Evolutionary conservation across 306 rosid genomes (phyloP).

Genomic region (Casuarina glauca): DNA sequence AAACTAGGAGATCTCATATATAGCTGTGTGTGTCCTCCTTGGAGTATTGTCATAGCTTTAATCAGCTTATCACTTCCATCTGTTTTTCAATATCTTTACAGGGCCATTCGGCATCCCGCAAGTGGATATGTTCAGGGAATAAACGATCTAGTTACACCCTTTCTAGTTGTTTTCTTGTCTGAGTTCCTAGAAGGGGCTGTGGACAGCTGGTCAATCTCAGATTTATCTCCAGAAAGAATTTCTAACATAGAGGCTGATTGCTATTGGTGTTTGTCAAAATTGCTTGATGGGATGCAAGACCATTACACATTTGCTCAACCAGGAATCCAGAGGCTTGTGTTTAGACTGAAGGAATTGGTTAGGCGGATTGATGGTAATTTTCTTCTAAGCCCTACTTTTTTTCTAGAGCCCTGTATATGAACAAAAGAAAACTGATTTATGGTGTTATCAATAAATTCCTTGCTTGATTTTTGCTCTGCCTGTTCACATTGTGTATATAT

Average conservation of each 20-base stretch:
- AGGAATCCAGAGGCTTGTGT: slow-evolving; percentile 96
- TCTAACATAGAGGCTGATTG: slow-evolving; percentile 84
- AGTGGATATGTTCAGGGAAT: slow-evolving; percentile 99
- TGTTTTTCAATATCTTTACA: slow-evolving; percentile 40
- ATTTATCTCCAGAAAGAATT: slow-evolving; percentile 65
- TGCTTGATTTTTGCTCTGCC: background rate
- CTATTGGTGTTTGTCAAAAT: slow-evolving; percentile 92
- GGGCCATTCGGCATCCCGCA: slow-evolving; percentile 99
- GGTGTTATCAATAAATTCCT: slow-evolving; percentile 13
- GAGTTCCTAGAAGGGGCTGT: slow-evolving; percentile 74
- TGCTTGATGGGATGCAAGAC: slow-evolving; percentile 98
- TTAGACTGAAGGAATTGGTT: slow-evolving; percentile 89
- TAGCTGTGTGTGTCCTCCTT: slow-evolving; percentile 6
- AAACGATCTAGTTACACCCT: slow-evolving; percentile 94
- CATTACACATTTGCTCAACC: slow-evolving; percentile 98
- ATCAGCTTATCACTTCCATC: background rate
- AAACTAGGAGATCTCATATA: background rate
- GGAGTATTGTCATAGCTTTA: background rate
- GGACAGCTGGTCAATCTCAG: slow-evolving; percentile 72
- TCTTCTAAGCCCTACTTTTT: slow-evolving; percentile 14
- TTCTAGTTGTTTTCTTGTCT: slow-evolving; percentile 87
- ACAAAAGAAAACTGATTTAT: slow-evolving; percentile 3
- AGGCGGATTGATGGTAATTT: slow-evolving; percentile 84
- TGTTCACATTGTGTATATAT: background rate
- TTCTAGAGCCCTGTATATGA: slow-evolving; percentile 22